A percentile compares a stretch with the other conserved stretches of the same genome.
These are phyloP conservation scores for Asterochloris erici DNA, from an alignment of 139 green algal genomes.

Conservation along the genomic window DNA sequence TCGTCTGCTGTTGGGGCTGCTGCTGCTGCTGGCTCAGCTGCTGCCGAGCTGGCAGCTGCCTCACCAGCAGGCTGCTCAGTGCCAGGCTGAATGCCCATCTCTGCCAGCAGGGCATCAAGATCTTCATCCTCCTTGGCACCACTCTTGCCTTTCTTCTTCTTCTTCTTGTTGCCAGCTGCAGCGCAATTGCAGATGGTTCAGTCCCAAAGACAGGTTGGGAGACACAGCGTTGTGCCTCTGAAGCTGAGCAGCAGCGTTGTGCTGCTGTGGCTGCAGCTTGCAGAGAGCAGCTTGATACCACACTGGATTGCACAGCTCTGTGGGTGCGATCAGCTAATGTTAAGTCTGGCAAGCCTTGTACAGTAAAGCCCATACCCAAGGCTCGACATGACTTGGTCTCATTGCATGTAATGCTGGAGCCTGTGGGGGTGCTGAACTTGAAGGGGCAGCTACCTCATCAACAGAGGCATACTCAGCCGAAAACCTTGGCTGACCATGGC, in stretches of 20 bases:
- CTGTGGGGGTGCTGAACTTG: too few species aligned
- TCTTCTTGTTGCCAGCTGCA: conserved; percentile 65
- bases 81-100: conserved; percentile 37
- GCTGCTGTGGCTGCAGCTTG: conserved; percentile 7
- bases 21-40: neutral
- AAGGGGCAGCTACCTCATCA: too few species aligned
- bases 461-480: too few species aligned
- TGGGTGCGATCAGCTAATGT: too few species aligned
- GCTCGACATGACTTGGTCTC: too few species aligned
- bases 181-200: conserved; percentile 9
- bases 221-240: conserved; percentile 7
- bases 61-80: neutral
- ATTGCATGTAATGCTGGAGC: too few species aligned
- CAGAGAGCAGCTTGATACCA: too few species aligned
- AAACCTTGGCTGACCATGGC: too few species aligned
- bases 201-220: conserved; percentile 9
- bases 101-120: conserved; percentile 60
- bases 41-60: neutral
- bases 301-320: too few species aligned
- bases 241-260: conserved; percentile 20
- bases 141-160: conserved; percentile 64
- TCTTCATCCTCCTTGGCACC: conserved; percentile 51
- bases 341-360: too few species aligned
- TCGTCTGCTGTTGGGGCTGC: conserved; percentile 17
- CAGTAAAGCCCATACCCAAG: too few species aligned